Evolutionary conservation across 768 basidiomycete genomes (phyloP).

Genomic region (Hericium alpestre): DNA sequence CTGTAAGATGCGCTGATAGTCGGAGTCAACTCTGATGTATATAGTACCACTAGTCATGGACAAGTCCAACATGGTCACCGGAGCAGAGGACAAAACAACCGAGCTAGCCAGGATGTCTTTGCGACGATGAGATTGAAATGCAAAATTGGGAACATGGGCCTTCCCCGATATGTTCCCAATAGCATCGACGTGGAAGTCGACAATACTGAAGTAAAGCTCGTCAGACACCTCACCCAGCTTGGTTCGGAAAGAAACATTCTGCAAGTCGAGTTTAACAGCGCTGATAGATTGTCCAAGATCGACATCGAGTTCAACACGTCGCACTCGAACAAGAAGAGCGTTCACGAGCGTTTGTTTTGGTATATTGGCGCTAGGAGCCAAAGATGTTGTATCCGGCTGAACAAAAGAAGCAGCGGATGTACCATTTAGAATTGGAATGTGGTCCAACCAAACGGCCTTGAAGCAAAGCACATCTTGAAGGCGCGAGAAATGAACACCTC

Average conservation of each 20-base stretch:
- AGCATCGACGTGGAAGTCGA: conserved; percentile 43
- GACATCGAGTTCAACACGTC: conserved; percentile 61
- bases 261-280: conserved; percentile 52
- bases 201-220: conserved; percentile 58
- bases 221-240: conserved; percentile 49
- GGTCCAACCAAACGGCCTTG: conserved; percentile 91
- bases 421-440: conserved; percentile 57
- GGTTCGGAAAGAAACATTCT: conserved; percentile 54
- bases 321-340: conserved; percentile 56
- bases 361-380: conserved; percentile 8
- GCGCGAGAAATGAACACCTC: conserved; percentile 71
- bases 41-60: conserved; percentile 66
- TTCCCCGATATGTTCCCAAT: conserved; percentile 64
- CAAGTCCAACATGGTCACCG: conserved; percentile 55
- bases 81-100: conserved; percentile 18
- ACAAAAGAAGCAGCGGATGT: conserved; percentile 11
- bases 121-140: conserved; percentile 65
- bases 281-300: conserved; percentile 86
- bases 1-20: conserved; percentile 61
- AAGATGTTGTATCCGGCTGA: not conserved
- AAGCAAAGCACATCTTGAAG: conserved; percentile 89
- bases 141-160: conserved; percentile 54
- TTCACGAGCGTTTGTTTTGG: conserved; percentile 43
- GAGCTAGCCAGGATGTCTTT: conserved; percentile 25
- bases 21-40: conserved; percentile 59